Evolutionary conservation across 768 basidiomycete genomes (phyloP), one percentile per base, ranked within the genome.

Genomic region (Auricularia sp.): DNA sequence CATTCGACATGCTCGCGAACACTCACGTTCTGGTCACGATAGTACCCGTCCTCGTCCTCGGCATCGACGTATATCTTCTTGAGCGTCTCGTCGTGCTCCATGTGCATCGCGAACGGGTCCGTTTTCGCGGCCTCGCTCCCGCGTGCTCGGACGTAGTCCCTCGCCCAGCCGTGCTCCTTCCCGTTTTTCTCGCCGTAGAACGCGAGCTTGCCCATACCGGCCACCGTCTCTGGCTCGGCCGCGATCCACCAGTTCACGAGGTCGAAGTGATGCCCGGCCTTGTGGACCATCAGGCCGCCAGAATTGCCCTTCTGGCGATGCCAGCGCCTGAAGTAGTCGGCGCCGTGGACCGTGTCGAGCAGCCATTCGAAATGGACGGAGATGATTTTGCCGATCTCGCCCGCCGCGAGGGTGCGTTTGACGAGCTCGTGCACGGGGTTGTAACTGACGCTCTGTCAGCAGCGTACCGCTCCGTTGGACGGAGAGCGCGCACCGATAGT

Each of bases 171-270:
- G 61, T 78, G 76, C 64, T 75, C 73, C 67, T 76, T 77, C 1
- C 81, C 81, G 47, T 76, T 77, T 65, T 77, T 73, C 4, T 76
- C 72, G 16, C 81, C 81, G 67, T 82, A 82, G 70, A 83, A 82
- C 1, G 76, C 77, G 3, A 81, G 72, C 36, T 73, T 74, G 18
- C 81, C 81, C 67, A 82, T 77, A 3, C 74, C 81, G 47, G 79
- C 81, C 21, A 82, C 81, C 3, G 73, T 74, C 60, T 74, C 75
- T 0, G 81, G 81, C 61, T 76, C 71, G 18, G 80, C 74, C 44
- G 79, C 75, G 65, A 83, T 75, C 82, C 81, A 83, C 79, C 80
- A 83, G 67, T 82, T 82, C 61, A 83, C 81, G 5, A 82, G 76
- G 66, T 82, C 81, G 67, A 81, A 82, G 71, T 82, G 78, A 58